These are phyloP conservation scores for Lactarius indigo DNA, from an alignment of 768 basidiomycete species.

Conservation along the genomic window DNA sequence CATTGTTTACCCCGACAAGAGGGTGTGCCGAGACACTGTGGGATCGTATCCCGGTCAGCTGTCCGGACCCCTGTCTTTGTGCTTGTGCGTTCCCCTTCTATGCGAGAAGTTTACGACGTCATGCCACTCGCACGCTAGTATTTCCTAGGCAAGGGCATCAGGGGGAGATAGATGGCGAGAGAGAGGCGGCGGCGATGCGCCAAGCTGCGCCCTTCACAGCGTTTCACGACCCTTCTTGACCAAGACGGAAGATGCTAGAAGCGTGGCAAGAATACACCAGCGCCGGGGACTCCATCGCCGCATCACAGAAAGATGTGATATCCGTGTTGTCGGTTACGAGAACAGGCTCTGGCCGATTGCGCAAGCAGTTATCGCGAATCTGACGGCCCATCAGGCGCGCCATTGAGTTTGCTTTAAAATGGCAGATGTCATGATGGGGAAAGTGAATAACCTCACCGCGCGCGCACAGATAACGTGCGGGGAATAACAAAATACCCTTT, in stretches of 20 bases:
- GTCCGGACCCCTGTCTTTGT: not conserved
- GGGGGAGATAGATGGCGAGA: not conserved
- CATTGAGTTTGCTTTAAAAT: conserved; percentile 9
- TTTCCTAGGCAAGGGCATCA: conserved; percentile 1
- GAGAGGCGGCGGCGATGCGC: not conserved
- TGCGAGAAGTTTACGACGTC: not conserved
- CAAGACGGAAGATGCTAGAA: conserved; percentile 11
- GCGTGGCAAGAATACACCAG: not conserved
- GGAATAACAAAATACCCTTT: conserved; percentile 8
- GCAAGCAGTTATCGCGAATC: conserved; percentile 9
- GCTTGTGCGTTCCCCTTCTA: not conserved
- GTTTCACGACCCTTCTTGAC: conserved; percentile 5
- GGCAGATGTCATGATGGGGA: conserved; percentile 20
- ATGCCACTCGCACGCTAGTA: not conserved
- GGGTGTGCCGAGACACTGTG: conserved; percentile 6
- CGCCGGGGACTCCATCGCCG: not conserved
- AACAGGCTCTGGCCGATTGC: conserved; percentile 14
- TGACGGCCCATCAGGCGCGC: conserved; percentile 12
- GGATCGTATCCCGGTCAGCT: conserved; percentile 9
- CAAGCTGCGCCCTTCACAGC: conserved; percentile 1
- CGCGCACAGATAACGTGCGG: not conserved
- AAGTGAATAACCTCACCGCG: not conserved
- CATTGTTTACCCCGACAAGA: conserved; percentile 5
- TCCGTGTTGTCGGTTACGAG: conserved; percentile 13
- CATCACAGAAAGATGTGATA: conserved; percentile 16